Conservation (phyloP, 139 green algal species). For the Asterochloris sp. region DNA sequence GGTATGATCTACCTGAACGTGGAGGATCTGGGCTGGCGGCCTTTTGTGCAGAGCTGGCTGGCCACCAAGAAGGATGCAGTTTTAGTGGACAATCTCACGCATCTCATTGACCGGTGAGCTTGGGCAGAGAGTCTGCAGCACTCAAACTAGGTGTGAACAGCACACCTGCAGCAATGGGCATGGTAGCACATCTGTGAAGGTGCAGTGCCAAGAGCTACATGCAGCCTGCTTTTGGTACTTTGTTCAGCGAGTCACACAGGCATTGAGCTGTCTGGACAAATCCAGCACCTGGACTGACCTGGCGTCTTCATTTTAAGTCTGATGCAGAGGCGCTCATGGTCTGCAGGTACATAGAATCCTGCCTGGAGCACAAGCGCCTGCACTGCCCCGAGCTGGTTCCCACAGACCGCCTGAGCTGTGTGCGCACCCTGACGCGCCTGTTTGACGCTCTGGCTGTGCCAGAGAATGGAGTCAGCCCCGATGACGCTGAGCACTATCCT, state of each 20-base stretch:
- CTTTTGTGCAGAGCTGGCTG: slow-evolving; percentile 25
- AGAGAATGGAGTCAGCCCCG: slow-evolving; percentile 51
- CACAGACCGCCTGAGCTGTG: slow-evolving; percentile 60
- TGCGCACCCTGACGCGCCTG: slow-evolving; percentile 62
- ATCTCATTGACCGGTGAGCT: slow-evolving; percentile 57
- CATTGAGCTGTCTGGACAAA: too few relatives aligned
- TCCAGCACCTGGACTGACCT: too few relatives aligned
- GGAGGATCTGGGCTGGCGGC: slow-evolving; percentile 73
- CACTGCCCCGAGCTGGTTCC: slow-evolving; percentile 71
- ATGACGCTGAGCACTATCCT: slow-evolving; percentile 49
- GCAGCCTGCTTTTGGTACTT: too few relatives aligned
- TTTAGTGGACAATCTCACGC: slow-evolving; percentile 30
- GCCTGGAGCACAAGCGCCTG: slow-evolving; percentile 64
- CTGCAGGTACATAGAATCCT: slow-evolving; percentile 54
- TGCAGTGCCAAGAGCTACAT: too few relatives aligned
- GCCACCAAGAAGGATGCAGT: slow-evolving; percentile 15
- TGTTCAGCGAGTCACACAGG: too few relatives aligned
- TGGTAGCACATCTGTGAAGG: too few relatives aligned
- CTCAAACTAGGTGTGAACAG: neutral
- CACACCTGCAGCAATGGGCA: neutral
- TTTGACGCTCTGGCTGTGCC: slow-evolving; percentile 68
- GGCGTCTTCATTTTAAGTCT: too few relatives aligned
- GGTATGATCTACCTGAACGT: slow-evolving; percentile 82
- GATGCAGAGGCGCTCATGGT: neutral
- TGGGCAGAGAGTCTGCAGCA: neutral